A percentile compares a stretch with the other conserved stretches of the same genome.
Conservation (phyloP, 2,329 filamentous ascomycete genomes). For the Hymenoscyphus scutula region DNA sequence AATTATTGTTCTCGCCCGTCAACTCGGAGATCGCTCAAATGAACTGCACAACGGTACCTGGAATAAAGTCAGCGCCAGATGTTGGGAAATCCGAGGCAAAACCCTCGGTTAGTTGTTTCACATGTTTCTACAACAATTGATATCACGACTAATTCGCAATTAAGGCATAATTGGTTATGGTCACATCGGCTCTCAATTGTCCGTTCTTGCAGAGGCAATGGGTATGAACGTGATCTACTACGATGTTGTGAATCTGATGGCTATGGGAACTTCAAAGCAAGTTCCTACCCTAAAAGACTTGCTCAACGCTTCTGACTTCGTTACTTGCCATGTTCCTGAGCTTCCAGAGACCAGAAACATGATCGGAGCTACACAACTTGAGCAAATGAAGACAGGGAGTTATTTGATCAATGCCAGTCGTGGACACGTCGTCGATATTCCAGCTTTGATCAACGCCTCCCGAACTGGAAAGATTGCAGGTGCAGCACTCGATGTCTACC, state of each 20-base stretch:
- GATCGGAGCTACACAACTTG: constrained; percentile 77
- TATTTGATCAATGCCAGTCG: constrained; percentile 97
- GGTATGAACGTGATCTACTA: constrained; percentile 98
- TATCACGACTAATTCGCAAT: constrained; percentile 8
- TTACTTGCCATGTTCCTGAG: constrained; percentile 93
- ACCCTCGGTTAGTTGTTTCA: constrained; percentile 64
- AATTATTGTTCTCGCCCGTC: constrained; percentile 87
- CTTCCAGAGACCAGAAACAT: constrained; percentile 89
- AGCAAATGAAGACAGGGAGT: constrained; percentile 85
- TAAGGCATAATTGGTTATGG: constrained; percentile 90
- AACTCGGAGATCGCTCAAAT: constrained; percentile 87
- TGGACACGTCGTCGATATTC: constrained; percentile 91
- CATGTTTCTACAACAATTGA: not conserved
- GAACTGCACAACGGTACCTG: constrained; percentile 93
- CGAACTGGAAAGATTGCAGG: constrained; percentile 83
- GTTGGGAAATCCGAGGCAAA: constrained; percentile 98
- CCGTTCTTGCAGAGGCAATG: constrained; percentile 94
- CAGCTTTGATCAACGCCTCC: constrained; percentile 84
- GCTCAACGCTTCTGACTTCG: constrained; percentile 79
- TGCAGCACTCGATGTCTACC: constrained; percentile 95
- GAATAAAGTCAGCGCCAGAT: constrained; percentile 96
- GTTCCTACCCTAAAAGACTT: constrained; percentile 75
- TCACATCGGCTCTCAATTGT: constrained; percentile 94
- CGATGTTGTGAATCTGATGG: constrained; percentile 92
- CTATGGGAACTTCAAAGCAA: constrained; percentile 82